Conservation (phyloP, 78 protist genomes). For the Monocercomonoides exilis region DNA sequence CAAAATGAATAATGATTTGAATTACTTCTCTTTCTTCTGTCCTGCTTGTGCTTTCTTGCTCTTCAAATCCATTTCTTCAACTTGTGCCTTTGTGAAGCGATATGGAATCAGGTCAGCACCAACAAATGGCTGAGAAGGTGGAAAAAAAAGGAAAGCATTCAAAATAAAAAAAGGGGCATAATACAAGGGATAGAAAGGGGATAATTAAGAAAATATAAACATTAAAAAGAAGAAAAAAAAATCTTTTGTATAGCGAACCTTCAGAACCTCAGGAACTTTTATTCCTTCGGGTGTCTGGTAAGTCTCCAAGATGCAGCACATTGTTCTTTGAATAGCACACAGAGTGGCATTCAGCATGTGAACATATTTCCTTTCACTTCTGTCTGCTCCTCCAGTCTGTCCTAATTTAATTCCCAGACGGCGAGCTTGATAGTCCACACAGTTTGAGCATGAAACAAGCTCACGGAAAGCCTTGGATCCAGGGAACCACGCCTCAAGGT, state of each 20-base stretch:
- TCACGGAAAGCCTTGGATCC: conserved; percentile 84
- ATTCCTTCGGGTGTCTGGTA: conserved; percentile 77
- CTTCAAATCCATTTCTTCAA: not conserved
- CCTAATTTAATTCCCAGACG: conserved; percentile 22
- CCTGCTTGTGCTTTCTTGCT: not conserved
- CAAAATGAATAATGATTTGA: too few species aligned
- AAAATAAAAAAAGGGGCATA: not conserved
- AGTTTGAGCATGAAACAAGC: conserved; percentile 98
- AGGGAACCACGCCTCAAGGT: conserved; percentile 99
- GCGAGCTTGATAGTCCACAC: conserved; percentile 86
- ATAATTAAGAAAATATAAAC: not conserved
- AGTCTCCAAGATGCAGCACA: conserved; percentile 96
- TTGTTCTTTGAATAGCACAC: conserved; percentile 85
- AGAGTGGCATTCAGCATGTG: conserved; percentile 98
- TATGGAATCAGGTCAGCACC: not conserved
- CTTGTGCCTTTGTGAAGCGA: not conserved
- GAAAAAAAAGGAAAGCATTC: too few species aligned
- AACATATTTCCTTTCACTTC: conserved; percentile 69
- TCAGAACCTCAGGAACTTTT: conserved; percentile 26
- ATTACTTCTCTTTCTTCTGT: not conserved
- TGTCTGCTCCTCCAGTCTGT: conserved; percentile 20
- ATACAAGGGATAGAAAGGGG: not conserved
- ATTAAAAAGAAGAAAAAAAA: not conserved
- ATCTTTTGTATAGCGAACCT: too few species aligned
- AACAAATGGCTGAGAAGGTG: too few species aligned